Evolutionary conservation across 148 eudicot species (phyloP).

Genomic region (Mesembryanthemum crystallinum): DNA sequence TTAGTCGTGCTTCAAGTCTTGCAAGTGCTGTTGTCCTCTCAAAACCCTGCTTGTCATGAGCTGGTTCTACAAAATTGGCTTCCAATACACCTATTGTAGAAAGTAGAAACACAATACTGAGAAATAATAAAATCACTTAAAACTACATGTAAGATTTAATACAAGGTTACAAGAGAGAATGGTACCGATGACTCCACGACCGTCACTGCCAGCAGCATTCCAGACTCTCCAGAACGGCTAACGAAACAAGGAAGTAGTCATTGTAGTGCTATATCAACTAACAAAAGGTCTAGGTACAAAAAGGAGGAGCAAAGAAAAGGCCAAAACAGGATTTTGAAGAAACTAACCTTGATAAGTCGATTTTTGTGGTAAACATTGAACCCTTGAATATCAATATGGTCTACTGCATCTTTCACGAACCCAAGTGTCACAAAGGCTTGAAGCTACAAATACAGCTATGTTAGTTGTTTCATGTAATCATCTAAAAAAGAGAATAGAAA

Average conservation of each 20-base stretch:
- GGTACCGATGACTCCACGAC: slow-evolving; percentile 78
- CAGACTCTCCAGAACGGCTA: slow-evolving; percentile 90
- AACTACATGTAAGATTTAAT: neutral
- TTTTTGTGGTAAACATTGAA: slow-evolving; percentile 80
- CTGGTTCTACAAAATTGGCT: slow-evolving; percentile 84
- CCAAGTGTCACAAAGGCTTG: slow-evolving; percentile 56
- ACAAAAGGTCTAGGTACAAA: neutral
- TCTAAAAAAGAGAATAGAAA: neutral
- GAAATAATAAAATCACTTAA: neutral
- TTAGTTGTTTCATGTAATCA: neutral
- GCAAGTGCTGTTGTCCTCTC: slow-evolving; percentile 67
- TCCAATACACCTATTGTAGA: slow-evolving; percentile 52
- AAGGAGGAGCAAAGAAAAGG: neutral
- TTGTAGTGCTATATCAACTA: neutral
- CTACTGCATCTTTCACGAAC: slow-evolving; percentile 69
- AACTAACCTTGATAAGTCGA: slow-evolving; percentile 60
- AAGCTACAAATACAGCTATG: slow-evolving; percentile 29
- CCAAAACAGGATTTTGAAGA: neutral
- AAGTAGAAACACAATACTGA: neutral
- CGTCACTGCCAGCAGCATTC: slow-evolving; percentile 84
- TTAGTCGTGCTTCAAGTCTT: slow-evolving; percentile 59
- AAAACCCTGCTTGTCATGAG: slow-evolving; percentile 86
- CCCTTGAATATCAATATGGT: slow-evolving; percentile 80
- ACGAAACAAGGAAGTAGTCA: slow-evolving; percentile 4
- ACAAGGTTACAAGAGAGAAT: slow-evolving; percentile 4